These are phyloP conservation scores for Hortaea sp. DNA, from an alignment of 2,329 filamentous ascomycete species.

Conservation along the genomic window DNA sequence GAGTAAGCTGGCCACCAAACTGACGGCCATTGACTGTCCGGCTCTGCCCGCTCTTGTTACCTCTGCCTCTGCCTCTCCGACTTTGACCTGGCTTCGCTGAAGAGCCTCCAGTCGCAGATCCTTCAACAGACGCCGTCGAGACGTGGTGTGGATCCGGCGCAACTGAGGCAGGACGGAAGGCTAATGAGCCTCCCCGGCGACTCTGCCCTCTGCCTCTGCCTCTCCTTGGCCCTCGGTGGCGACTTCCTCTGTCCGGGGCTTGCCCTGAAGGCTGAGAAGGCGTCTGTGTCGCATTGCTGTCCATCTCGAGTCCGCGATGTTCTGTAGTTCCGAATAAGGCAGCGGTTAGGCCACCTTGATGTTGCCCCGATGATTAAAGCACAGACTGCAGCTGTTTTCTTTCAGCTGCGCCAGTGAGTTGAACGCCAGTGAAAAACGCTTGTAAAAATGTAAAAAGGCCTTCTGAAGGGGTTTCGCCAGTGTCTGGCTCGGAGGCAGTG, in stretches of 20 bases:
- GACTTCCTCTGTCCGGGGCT: conserved; percentile 1
- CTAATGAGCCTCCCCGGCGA: conserved; percentile 16
- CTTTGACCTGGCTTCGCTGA: background rate
- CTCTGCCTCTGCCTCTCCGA: conserved; percentile 14
- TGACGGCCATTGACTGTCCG: conserved; percentile 33
- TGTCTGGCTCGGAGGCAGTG: too few species aligned
- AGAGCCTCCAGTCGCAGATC: background rate
- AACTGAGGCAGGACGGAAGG: conserved; percentile 23
- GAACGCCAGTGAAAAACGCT: too few species aligned
- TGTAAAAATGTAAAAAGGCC: too few species aligned
- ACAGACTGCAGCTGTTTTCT: too few species aligned
- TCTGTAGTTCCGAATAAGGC: too few species aligned
- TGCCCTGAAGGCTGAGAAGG: background rate
- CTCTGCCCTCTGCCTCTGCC: conserved; percentile 20
- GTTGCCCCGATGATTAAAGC: too few species aligned
- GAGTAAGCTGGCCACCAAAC: conserved; percentile 41
- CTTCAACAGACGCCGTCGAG: background rate
- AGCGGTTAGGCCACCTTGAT: too few species aligned
- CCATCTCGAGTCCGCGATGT: too few species aligned
- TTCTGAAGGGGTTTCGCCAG: too few species aligned
- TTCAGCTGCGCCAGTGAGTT: too few species aligned
- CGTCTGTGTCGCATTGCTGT: background rate
- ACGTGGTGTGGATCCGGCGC: conserved; percentile 13
- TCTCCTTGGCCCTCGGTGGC: conserved; percentile 15
- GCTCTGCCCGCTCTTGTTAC: conserved; percentile 13